These are phyloP conservation scores for Linnemannia hyalina DNA, from an alignment of 192 early-diverging fungal genomes.

Conservation along the genomic window DNA sequence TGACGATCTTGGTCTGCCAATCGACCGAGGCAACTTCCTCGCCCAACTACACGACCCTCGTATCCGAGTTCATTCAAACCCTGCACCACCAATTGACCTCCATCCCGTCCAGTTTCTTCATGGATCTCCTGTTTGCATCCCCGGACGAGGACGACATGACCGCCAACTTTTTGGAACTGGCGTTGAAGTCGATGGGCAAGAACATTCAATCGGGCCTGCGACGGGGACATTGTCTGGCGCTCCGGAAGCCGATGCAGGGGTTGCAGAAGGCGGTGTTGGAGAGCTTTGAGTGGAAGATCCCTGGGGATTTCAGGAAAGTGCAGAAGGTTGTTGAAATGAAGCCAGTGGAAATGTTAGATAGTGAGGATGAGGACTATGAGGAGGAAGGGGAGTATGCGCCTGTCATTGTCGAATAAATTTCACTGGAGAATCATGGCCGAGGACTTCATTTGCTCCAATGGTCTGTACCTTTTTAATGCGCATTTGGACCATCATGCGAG, in stretches of 20 bases:
- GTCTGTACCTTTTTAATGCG: no score
- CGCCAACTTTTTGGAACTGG: conserved; percentile 37
- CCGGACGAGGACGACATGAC: conserved; percentile 35
- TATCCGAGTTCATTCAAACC: conserved; percentile 30
- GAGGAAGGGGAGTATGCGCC: conserved; percentile 82
- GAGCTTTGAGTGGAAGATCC: conserved; percentile 77
- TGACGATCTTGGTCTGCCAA: conserved; percentile 67
- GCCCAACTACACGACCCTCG: conserved; percentile 22
- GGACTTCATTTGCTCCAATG: not conserved
- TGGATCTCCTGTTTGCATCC: conserved; percentile 46
- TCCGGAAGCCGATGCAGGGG: conserved; percentile 58
- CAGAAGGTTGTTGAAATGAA: conserved; percentile 40
- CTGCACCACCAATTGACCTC: conserved; percentile 35
- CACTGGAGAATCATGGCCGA: not conserved
- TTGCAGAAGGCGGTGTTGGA: conserved; percentile 67
- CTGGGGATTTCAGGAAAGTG: conserved; percentile 62
- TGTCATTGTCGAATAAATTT: conserved; percentile 67
- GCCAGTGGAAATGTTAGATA: not conserved
- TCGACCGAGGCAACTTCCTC: conserved; percentile 28
- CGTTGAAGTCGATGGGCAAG: conserved; percentile 39
- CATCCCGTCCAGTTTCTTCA: conserved; percentile 52
- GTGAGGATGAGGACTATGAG: conserved; percentile 61
- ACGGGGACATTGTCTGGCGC: conserved; percentile 47
- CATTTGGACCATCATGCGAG: no score
- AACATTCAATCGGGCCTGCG: conserved; percentile 58